Evolutionary conservation across 2,329 filamentous ascomycete genomes (phyloP).

Genomic region (Colletotrichum ledebouriae): DNA sequence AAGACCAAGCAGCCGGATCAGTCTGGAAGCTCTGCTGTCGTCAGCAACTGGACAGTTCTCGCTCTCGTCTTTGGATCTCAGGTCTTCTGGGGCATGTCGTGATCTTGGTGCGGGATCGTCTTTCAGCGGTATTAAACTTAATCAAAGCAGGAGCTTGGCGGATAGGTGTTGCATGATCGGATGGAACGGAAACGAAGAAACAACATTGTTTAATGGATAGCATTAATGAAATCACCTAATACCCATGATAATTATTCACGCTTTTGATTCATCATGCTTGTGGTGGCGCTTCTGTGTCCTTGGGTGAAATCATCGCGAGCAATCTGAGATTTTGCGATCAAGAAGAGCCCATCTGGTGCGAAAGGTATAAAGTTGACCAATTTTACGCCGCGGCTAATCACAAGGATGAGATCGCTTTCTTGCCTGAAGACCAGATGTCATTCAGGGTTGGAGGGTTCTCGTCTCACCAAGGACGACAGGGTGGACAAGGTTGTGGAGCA

Average conservation of each 20-base stretch:
- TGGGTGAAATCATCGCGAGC: not conserved
- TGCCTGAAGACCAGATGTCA: not conserved
- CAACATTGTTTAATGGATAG: slow-evolving; percentile 20
- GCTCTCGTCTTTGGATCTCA: slow-evolving; percentile 2
- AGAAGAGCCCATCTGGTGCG: not conserved
- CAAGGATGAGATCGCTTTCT: not conserved
- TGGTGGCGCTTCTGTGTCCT: not conserved
- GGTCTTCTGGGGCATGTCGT: slow-evolving; percentile 7
- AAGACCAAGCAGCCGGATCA: no score
- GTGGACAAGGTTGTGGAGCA: not conserved
- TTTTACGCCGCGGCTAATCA: not conserved
- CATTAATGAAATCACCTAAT: slow-evolving; percentile 12
- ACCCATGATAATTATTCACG: not conserved
- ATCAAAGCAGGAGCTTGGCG: not conserved
- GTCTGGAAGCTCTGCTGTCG: not conserved
- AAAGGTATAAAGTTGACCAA: not conserved
- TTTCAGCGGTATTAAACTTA: not conserved
- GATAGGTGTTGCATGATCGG: not conserved
- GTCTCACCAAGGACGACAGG: not conserved
- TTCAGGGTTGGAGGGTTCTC: not conserved
- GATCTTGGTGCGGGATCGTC: not conserved
- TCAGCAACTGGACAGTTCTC: not conserved
- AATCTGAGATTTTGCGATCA: not conserved
- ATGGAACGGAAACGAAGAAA: not conserved
- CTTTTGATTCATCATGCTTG: not conserved